These are phyloP conservation scores for Backusella tarrabulga DNA, from an alignment of 192 early-diverging fungal species.

Conservation along the genomic window DNA sequence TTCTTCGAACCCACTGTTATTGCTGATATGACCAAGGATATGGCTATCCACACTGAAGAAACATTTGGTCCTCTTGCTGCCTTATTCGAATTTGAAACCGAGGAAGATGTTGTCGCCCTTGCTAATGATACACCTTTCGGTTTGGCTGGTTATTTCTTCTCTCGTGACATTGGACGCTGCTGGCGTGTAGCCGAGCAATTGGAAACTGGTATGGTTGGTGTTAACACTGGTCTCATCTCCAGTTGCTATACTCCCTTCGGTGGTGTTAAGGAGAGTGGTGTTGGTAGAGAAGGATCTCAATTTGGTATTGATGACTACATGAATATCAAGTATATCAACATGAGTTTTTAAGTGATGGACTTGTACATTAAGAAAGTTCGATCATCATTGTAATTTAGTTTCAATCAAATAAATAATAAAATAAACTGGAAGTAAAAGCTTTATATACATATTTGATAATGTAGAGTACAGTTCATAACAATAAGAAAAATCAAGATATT, in stretches of 20 bases:
- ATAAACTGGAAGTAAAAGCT: not conserved
- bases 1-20: slow-evolving; percentile 87
- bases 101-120: slow-evolving; percentile 72
- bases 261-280: slow-evolving; percentile 70
- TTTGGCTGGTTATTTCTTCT: slow-evolving; percentile 85
- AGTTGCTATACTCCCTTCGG: slow-evolving; percentile 66
- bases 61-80: slow-evolving; percentile 91
- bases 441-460: no score
- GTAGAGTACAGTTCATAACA: no score
- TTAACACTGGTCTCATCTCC: slow-evolving; percentile 71
- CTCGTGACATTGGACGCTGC: slow-evolving; percentile 68
- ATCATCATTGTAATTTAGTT: not conserved
- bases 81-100: slow-evolving; percentile 72
- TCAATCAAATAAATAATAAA: not conserved
- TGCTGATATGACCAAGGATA: slow-evolving; percentile 60
- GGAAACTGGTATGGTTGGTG: slow-evolving; percentile 88
- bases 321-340: slow-evolving; percentile 17
- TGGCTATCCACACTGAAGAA: slow-evolving; percentile 76
- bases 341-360: slow-evolving; percentile 6
- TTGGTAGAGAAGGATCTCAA: slow-evolving; percentile 67
- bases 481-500: no score
- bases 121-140: slow-evolving; percentile 79
- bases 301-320: slow-evolving; percentile 20
- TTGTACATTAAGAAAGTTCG: not conserved
- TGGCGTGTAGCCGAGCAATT: slow-evolving; percentile 81